These are phyloP conservation scores for Dothiorella sarmentorum DNA, from an alignment of 2,329 filamentous ascomycete species.

Conservation along the genomic window DNA sequence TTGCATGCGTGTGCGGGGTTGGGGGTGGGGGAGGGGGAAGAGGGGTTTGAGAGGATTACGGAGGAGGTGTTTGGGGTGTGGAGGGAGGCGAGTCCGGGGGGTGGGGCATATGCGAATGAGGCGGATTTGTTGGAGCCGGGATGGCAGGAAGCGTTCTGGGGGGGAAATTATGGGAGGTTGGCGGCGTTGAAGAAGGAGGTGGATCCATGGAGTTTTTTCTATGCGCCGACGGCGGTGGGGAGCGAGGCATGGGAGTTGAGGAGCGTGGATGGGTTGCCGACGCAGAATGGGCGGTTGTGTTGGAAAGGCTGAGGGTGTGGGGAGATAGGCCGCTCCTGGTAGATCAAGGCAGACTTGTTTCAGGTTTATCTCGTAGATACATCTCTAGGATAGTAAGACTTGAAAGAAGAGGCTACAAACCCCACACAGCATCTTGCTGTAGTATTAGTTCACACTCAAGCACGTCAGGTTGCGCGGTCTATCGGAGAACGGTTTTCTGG, in stretches of 20 bases:
- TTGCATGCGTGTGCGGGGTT: conserved; percentile 27
- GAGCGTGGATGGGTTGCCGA: conserved; percentile 20
- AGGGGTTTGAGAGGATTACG: conserved; percentile 15
- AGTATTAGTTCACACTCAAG: no score
- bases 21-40: conserved; percentile 20
- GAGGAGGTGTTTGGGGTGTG: background rate
- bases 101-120: conserved; percentile 31
- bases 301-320: background rate
- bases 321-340: no score
- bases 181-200: conserved; percentile 25
- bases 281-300: conserved; percentile 22
- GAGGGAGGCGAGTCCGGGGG: background rate
- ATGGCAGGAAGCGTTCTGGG: conserved; percentile 29
- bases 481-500: no score
- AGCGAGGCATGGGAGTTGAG: conserved; percentile 26
- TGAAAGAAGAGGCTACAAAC: no score
- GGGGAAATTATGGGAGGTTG: conserved; percentile 23
- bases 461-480: no score
- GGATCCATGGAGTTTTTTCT: conserved; percentile 26
- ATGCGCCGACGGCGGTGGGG: conserved; percentile 25
- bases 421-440: no score
- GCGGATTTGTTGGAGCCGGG: conserved; percentile 27
- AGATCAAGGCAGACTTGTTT: no score
- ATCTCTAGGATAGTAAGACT: no score
- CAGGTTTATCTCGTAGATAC: no score